Conservation (phyloP, 2,329 filamentous ascomycete genomes). For the Penicillium sp. region DNA sequence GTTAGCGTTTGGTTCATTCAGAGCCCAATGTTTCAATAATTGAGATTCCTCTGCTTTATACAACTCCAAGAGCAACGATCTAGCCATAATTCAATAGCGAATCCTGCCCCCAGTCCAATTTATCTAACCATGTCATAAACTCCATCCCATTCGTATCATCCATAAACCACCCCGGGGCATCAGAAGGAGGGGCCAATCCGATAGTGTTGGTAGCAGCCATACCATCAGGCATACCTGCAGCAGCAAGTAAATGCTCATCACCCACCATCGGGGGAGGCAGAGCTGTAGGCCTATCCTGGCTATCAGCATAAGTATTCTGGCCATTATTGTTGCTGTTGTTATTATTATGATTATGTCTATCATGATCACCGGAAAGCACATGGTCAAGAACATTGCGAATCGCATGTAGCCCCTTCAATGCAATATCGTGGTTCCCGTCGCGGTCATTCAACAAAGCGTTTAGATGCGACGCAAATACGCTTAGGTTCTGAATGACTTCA, state of each 20-base stretch:
- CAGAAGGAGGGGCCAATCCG: not conserved
- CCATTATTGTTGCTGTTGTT: not conserved
- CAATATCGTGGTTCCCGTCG: not conserved
- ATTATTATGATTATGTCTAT: not conserved
- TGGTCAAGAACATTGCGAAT: not conserved
- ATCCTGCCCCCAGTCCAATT: slow-evolving; percentile 16
- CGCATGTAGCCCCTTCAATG: not conserved
- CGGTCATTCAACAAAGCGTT: not conserved
- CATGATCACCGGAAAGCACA: not conserved
- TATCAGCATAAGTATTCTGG: not conserved
- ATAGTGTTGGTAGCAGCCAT: not conserved
- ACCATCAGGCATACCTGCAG: not conserved
- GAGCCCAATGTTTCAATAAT: too few relatives aligned
- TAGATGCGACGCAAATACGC: slow-evolving; percentile 1
- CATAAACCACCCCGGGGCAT: not conserved
- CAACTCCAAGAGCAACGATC: too few relatives aligned
- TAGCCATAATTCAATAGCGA: slow-evolving; percentile 9
- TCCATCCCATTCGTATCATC: slow-evolving; percentile 1
- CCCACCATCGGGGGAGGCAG: not conserved
- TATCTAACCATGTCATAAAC: slow-evolving; percentile 15
- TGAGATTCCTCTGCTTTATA: too few relatives aligned
- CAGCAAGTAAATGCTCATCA: not conserved
- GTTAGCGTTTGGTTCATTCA: too few relatives aligned
- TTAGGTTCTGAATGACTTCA: slow-evolving; percentile 2
- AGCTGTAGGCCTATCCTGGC: not conserved